These are phyloP conservation scores for Alternaria angustiovoidea DNA, from an alignment of 2,329 filamentous ascomycete genomes.

Conservation along the genomic window DNA sequence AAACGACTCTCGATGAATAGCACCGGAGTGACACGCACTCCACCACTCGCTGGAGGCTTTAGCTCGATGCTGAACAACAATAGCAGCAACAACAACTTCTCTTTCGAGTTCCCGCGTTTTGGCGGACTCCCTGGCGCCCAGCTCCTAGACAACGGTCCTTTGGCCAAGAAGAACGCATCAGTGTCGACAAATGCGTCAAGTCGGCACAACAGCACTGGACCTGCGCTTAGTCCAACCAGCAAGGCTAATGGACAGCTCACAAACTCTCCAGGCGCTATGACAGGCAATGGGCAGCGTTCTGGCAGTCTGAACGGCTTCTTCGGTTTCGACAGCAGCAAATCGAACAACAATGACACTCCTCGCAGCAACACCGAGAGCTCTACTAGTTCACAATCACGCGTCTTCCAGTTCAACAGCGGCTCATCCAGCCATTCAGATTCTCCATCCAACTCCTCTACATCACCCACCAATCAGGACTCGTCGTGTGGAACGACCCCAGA, in stretches of 20 bases:
- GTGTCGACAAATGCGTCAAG: slow-evolving; percentile 31
- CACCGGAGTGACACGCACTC: slow-evolving; percentile 57
- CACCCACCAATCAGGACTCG: slow-evolving; percentile 60
- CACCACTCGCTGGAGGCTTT: slow-evolving; percentile 55
- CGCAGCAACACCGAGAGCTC: slow-evolving; percentile 54
- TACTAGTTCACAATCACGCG: slow-evolving; percentile 52
- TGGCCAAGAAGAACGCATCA: slow-evolving; percentile 41
- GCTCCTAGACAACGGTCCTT: slow-evolving; percentile 59
- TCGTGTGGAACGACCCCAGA: slow-evolving; percentile 81
- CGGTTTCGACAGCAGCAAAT: slow-evolving; percentile 28
- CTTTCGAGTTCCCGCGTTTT: slow-evolving; percentile 96
- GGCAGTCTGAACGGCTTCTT: slow-evolving; percentile 40
- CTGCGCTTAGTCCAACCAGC: slow-evolving; percentile 50
- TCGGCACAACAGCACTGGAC: slow-evolving; percentile 45
- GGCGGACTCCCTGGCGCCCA: slow-evolving; percentile 71
- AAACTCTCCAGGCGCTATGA: slow-evolving; percentile 39
- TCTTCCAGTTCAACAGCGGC: slow-evolving; percentile 61
- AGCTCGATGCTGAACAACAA: slow-evolving; percentile 61
- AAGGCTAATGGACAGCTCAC: slow-evolving; percentile 35
- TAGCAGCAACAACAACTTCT: slow-evolving; percentile 79
- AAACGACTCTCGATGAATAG: slow-evolving; percentile 77
- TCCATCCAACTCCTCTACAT: slow-evolving; percentile 61
- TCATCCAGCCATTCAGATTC: slow-evolving; percentile 59
- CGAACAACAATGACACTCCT: slow-evolving; percentile 14
- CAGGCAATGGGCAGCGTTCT: slow-evolving; percentile 49